A percentile compares a stretch with the other conserved stretches of the same genome.
Evolutionary conservation across 2,329 filamentous ascomycete genomes (phyloP).

Genomic region (Ceratocystis ficicola): DNA sequence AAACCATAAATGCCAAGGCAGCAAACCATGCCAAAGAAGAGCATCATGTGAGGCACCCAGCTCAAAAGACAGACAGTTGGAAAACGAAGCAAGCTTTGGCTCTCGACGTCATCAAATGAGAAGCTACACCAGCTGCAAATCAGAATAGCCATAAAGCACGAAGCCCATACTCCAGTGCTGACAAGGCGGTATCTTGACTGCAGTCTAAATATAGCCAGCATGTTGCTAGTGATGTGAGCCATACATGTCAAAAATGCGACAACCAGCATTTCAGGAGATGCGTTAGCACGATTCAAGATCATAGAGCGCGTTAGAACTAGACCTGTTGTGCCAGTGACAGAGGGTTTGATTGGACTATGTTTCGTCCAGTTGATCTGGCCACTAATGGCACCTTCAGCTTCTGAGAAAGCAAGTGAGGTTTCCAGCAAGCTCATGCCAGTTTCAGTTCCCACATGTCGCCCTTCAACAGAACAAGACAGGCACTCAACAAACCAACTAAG

Average conservation of each 20-base stretch:
- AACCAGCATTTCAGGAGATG: conserved; percentile 75
- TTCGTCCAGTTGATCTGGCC: conserved; percentile 63
- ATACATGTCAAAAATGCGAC: conserved; percentile 79
- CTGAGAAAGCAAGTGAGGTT: conserved; percentile 88
- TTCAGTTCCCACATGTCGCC: conserved; percentile 65
- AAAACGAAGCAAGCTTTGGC: conserved; percentile 64
- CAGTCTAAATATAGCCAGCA: conserved; percentile 66
- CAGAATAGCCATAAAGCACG: conserved; percentile 81
- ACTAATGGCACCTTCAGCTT: conserved; percentile 79
- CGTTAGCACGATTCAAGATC: conserved; percentile 71
- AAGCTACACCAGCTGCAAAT: conserved; percentile 59
- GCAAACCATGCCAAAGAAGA: conserved; percentile 62
- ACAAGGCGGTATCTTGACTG: conserved; percentile 70
- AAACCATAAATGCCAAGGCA: conserved; percentile 67
- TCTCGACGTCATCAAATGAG: conserved; percentile 46
- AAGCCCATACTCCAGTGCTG: conserved; percentile 79
- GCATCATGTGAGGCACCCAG: conserved; percentile 86
- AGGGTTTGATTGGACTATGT: conserved; percentile 39
- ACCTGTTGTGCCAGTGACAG: conserved; percentile 27
- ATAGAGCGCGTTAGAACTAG: conserved; percentile 43
- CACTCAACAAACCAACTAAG: conserved; percentile 82
- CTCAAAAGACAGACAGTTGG: conserved; percentile 91
- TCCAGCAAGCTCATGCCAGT: conserved; percentile 96
- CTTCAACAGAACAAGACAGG: conserved; percentile 75
- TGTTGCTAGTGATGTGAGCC: conserved; percentile 75